A percentile compares a stretch with the other conserved stretches of the same genome.
Evolutionary conservation across 2,329 filamentous ascomycete species (phyloP).

Genomic region (Neofusicoccum laricinum): DNA sequence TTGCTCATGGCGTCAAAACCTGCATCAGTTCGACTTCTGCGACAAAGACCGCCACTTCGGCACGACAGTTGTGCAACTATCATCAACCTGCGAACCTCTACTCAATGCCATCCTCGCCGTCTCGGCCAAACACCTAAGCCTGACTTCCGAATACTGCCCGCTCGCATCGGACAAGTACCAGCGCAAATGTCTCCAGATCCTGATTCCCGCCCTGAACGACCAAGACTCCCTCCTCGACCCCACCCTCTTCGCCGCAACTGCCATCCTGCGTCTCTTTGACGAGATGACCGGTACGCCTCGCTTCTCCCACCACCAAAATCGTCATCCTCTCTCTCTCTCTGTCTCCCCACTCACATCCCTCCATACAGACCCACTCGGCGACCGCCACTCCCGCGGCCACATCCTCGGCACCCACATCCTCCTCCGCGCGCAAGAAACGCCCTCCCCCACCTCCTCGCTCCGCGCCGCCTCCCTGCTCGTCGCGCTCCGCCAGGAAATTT

Average conservation of each 20-base stretch:
- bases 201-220: slow-evolving; percentile 42
- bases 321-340: background rate
- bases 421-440: slow-evolving; percentile 3
- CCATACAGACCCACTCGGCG: slow-evolving; percentile 26
- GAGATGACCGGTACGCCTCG: slow-evolving; percentile 38
- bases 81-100: slow-evolving; percentile 36
- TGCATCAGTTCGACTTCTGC: slow-evolving; percentile 34
- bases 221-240: slow-evolving; percentile 39
- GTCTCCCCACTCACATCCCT: background rate
- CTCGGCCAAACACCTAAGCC: slow-evolving; percentile 42
- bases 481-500: slow-evolving; percentile 36
- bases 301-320: too few species aligned
- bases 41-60: slow-evolving; percentile 33
- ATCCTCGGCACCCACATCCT: slow-evolving; percentile 34
- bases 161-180: slow-evolving; percentile 41
- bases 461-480: slow-evolving; percentile 37
- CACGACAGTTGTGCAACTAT: slow-evolving; percentile 33
- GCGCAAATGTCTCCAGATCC: slow-evolving; percentile 38
- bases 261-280: slow-evolving; percentile 40
- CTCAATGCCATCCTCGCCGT: slow-evolving; percentile 44
- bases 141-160: slow-evolving; percentile 34
- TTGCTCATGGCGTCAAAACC: background rate
- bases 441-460: slow-evolving; percentile 27
- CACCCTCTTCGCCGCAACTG: slow-evolving; percentile 39
- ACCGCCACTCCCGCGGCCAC: slow-evolving; percentile 35